Base-by-base conservation (phyloP, 2,329 filamentous ascomycete genomes). In the Berkeleyomyces basicola region DNA sequence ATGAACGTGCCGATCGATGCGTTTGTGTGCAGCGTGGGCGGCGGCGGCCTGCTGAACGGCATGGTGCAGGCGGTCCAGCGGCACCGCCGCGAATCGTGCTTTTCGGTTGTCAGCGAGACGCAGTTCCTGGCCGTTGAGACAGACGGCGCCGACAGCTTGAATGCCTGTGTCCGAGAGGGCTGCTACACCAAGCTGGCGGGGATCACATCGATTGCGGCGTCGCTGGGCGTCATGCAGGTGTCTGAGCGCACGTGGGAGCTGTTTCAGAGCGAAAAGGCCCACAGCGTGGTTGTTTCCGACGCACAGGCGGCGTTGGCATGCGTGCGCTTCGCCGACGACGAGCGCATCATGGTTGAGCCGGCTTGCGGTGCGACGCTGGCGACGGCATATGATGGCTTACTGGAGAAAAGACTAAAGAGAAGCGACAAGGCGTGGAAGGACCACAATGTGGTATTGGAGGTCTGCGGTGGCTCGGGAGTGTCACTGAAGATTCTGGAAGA, bases 291-390 rank as follows among this genome's bases (percentile, higher is more conserved):
- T 59, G 72, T 76, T 33, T 68, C 69, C 3, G 74, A 76, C 59
- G 84, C 83, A 3, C 88, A 93, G 69, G 91, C 92, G 0, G 89
- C 88, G 23, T 81, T 85, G 73, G 90, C 85, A 2, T 87, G 86
- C 61, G 83, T 86, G 69, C 78, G 82, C 33, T 84, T 96, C 66
- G 85, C 88, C 7, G 87, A 96, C 67, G 90, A 95, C 65, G 88
- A 91, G 68, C 77, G 87, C 36, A 74, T 92, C 63, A 76, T 96
- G 63, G 88, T 96, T 2, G 92, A 97, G 75, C 77, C 86, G 43
- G 84, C 90, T 0, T 96, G 92, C 71, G 90, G 91, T 0, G 90
- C 92, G 4, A 87, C 86, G 61, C 74, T 95, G 10, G 88, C 86
- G 1, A 71, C 82, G 2, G 83, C 78, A 64, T 90, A 89, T 68